A percentile compares a stretch with the other conserved stretches of the same genome.
phyloP scores from a whole-genome alignment of 805 yeast species.

The Phaffomyces thermotolerans region DNA sequence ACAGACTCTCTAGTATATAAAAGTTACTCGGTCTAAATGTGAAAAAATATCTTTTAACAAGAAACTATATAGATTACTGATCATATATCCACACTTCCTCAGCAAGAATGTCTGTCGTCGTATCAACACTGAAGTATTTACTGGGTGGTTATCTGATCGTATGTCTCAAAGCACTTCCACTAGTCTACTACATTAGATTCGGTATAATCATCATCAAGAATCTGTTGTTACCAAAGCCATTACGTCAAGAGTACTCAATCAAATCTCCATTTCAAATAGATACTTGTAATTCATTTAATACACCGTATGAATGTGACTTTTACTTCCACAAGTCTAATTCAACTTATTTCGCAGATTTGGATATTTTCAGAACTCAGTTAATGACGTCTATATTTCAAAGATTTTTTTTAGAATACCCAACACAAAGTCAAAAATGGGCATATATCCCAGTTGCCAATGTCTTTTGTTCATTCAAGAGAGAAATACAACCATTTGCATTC shows the following conservation, averaged over 20 bases:
- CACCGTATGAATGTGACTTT: conserved; percentile 78
- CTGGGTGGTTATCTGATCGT: conserved; percentile 25
- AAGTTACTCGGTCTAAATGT: too few species aligned
- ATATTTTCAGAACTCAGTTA: conserved; percentile 63
- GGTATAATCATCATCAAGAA: conserved; percentile 38
- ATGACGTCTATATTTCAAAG: conserved; percentile 51
- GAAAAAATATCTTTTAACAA: too few species aligned
- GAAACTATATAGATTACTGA: too few species aligned
- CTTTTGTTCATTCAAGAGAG: conserved; percentile 58
- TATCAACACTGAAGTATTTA: conserved; percentile 4
- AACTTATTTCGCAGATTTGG: conserved; percentile 77
- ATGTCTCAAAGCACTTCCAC: conserved; percentile 60
- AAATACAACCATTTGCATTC: conserved; percentile 58
- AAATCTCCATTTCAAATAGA: conserved; percentile 34
- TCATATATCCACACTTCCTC: neutral
- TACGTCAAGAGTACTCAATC: conserved; percentile 8
- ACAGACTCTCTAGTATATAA: too few species aligned
- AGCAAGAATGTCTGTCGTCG: neutral
- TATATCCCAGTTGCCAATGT: conserved; percentile 76
- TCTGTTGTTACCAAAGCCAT: conserved; percentile 27
- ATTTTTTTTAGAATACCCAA: conserved; percentile 40
- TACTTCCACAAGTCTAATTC: conserved; percentile 84
- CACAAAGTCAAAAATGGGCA: conserved; percentile 29
- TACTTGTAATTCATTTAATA: conserved; percentile 46
- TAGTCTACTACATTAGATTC: conserved; percentile 59